Conservation (phyloP, 805 yeast species). For the Lipomyces spencermartinsiae region DNA sequence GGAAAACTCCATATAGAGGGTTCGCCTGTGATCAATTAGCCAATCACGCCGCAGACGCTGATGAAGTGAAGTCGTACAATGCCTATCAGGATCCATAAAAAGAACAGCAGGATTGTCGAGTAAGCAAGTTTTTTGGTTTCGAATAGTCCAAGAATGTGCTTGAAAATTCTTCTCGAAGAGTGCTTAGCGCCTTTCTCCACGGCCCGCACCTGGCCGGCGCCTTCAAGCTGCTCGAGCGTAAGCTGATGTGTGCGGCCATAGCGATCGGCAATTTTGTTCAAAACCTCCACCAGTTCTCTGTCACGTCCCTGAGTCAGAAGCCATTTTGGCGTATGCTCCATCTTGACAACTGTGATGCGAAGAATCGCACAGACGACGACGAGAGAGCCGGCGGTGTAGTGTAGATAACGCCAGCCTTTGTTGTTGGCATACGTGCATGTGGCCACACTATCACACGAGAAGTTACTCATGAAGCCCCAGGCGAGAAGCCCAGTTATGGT, state of each 20-base stretch:
- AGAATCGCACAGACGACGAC: conserved; percentile 57
- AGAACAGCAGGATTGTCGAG: conserved; percentile 53
- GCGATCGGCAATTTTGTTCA: conserved; percentile 58
- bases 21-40: conserved; percentile 46
- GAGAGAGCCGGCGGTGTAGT: conserved; percentile 62
- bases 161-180: conserved; percentile 39
- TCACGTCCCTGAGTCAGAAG: conserved; percentile 60
- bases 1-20: conserved; percentile 61
- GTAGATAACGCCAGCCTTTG: conserved; percentile 68
- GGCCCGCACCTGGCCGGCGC: conserved; percentile 42
- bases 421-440: conserved; percentile 55
- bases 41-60: not conserved
- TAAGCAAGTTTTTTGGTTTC: conserved; percentile 52
- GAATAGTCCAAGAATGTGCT: conserved; percentile 56
- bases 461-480: conserved; percentile 62
- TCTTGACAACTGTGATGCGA: conserved; percentile 53
- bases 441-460: conserved; percentile 53
- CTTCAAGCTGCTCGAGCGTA: conserved; percentile 56
- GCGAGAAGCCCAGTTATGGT: conserved; percentile 58
- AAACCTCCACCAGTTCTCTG: conserved; percentile 53
- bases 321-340: conserved; percentile 64
- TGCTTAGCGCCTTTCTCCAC: not conserved
- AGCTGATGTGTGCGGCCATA: conserved; percentile 52
- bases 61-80: conserved; percentile 38
- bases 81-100: conserved; percentile 66